These are phyloP conservation scores for Yarrowia sp. DNA, from an alignment of 805 yeast genomes.

Conservation along the genomic window DNA sequence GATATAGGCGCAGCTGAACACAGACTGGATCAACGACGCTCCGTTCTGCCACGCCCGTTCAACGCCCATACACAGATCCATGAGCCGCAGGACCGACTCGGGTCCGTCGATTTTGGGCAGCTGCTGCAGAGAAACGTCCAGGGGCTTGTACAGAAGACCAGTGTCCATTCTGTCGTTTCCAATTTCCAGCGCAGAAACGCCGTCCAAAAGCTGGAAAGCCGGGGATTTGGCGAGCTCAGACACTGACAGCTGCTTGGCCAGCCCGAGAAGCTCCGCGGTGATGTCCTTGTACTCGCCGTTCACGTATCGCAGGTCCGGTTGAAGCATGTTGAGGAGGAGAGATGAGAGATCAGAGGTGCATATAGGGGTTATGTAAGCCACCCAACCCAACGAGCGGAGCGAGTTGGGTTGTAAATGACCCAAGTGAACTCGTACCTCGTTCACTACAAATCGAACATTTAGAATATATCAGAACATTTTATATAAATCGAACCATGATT, in stretches of 20 bases:
- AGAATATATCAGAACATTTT: too few relatives aligned
- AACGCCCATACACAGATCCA: constrained; percentile 61
- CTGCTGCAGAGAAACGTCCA: constrained; percentile 55
- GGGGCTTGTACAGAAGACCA: constrained; percentile 61
- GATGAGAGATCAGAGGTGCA: background rate
- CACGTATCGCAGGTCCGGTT: constrained; percentile 42
- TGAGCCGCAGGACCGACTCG: constrained; percentile 57
- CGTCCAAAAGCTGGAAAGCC: constrained; percentile 73
- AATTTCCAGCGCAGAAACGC: constrained; percentile 81
- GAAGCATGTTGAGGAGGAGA: constrained; percentile 7
- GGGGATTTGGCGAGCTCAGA: constrained; percentile 67
- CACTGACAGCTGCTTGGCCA: constrained; percentile 51
- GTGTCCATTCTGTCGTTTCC: constrained; percentile 78
- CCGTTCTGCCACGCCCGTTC: constrained; percentile 79
- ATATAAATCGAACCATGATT: too few relatives aligned
- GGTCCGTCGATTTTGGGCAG: constrained; percentile 52
- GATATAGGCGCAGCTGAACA: constrained; percentile 76
- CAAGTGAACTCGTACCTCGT: too few relatives aligned
- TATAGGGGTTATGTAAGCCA: background rate
- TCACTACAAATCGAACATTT: too few relatives aligned
- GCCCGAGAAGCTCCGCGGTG: constrained; percentile 44
- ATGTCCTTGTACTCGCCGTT: constrained; percentile 48
- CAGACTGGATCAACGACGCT: constrained; percentile 75
- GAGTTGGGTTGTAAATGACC: too few relatives aligned
- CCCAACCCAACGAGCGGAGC: too few relatives aligned